Evolutionary conservation across 176 grass and related monocot species (phyloP).

Genomic region (Carex cristatella): DNA sequence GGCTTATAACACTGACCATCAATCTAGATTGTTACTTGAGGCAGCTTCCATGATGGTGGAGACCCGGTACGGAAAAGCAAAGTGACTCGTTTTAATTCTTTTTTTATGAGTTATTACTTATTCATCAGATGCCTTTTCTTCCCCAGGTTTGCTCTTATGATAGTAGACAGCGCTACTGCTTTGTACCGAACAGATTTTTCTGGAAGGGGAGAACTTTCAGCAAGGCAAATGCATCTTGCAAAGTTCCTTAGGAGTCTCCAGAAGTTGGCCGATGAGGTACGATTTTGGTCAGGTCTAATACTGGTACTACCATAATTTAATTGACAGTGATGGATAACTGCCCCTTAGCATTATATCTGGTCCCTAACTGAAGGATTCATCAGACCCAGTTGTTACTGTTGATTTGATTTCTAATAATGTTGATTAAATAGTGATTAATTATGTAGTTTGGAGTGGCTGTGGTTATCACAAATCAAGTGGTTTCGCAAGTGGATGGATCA

Average conservation of each 20-base stretch:
- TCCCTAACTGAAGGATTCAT: neutral
- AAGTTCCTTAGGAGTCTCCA: constrained; percentile 94
- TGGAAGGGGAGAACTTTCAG: constrained; percentile 86
- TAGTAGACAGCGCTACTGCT: constrained; percentile 93
- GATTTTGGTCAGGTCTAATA: neutral
- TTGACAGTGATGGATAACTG: neutral
- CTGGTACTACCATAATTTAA: neutral
- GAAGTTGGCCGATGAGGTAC: constrained; percentile 84
- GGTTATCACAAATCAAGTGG: constrained; percentile 97
- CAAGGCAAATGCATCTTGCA: constrained; percentile 94
- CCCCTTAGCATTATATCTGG: neutral
- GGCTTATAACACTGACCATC: constrained; percentile 92
- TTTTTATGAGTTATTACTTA: neutral
- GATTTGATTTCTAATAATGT: neutral
- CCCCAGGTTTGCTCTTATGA: constrained; percentile 90
- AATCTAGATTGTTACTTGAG: constrained; percentile 79
- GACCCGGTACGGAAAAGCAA: constrained; percentile 40
- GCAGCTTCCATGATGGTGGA: constrained; percentile 97
- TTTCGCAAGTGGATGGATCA: constrained; percentile 95
- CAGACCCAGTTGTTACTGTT: neutral
- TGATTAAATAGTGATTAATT: neutral
- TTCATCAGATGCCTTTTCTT: constrained; percentile 4
- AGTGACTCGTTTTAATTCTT: neutral
- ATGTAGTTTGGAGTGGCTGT: constrained; percentile 90
- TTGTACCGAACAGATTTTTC: constrained; percentile 96